Evolutionary conservation across 805 yeast genomes (phyloP).

Genomic region (Metschnikowia corniflorae): DNA sequence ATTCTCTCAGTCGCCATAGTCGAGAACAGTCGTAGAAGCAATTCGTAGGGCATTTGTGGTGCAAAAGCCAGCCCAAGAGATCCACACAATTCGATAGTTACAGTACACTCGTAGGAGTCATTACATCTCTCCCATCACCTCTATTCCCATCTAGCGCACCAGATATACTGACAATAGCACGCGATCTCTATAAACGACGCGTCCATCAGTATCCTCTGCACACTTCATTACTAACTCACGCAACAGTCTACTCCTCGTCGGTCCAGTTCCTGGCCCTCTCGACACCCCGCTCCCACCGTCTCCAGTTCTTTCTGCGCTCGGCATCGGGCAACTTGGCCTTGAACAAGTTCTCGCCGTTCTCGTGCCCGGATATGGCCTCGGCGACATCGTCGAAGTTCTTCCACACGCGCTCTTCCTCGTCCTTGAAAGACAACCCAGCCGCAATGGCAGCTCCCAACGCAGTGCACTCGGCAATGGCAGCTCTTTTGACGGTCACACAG

Average conservation of each 20-base stretch:
- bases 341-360: constrained; percentile 26
- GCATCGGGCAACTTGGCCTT: constrained; percentile 48
- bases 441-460: constrained; percentile 97
- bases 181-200: too few species aligned
- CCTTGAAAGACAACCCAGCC: constrained; percentile 66
- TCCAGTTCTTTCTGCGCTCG: constrained; percentile 62
- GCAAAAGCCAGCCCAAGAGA: too few species aligned
- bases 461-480: constrained; percentile 83
- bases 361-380: constrained; percentile 33
- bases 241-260: constrained; percentile 28
- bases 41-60: too few species aligned
- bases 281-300: constrained; percentile 81
- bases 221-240: too few species aligned
- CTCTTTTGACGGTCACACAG: constrained; percentile 74
- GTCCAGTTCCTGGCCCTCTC: constrained; percentile 83
- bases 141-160: too few species aligned
- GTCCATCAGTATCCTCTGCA: too few species aligned
- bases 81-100: too few species aligned
- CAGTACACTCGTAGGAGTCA: too few species aligned
- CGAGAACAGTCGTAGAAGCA: too few species aligned
- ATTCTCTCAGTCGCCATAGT: too few species aligned
- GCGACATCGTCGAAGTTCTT: constrained; percentile 66
- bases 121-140: too few species aligned
- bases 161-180: too few species aligned
- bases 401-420: constrained; percentile 63